Evolutionary conservation across 306 rosid species (phyloP).

Genomic region (Nissolia schottii): DNA sequence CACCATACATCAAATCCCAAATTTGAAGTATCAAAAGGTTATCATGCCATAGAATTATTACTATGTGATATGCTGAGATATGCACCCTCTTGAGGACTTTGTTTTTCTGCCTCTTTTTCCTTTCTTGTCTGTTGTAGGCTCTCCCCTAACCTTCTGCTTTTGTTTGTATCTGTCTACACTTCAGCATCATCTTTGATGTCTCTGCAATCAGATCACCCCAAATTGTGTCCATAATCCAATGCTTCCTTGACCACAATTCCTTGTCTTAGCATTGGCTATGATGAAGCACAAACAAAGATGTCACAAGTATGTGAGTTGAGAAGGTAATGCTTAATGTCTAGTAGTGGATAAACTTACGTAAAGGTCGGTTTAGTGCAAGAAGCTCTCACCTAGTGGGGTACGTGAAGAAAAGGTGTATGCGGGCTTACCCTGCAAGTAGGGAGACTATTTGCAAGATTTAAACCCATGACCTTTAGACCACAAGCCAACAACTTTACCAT

Average conservation of each 20-base stretch:
- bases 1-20: background rate
- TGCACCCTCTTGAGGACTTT: constrained; percentile 41
- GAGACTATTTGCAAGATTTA: too few species aligned
- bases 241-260: constrained; percentile 39
- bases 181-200: constrained; percentile 13
- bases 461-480: too few species aligned
- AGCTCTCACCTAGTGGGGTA: too few species aligned
- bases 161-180: constrained; percentile 24
- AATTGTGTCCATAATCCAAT: constrained; percentile 30
- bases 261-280: constrained; percentile 16
- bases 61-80: constrained; percentile 37
- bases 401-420: too few species aligned
- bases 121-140: constrained; percentile 24
- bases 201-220: constrained; percentile 26
- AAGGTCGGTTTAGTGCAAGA: too few species aligned
- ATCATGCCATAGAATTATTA: constrained; percentile 23
- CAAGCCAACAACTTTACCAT: too few species aligned
- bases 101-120: constrained; percentile 3
- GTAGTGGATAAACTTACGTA: constrained; percentile 25
- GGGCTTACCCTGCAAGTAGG: too few species aligned
- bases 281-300: constrained; percentile 9
- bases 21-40: background rate
- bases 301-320: constrained; percentile 13
- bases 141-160: constrained; percentile 22
- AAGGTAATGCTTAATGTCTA: constrained; percentile 12